These are phyloP conservation scores for Tanacetum coccineum DNA, from an alignment of 129 eudicot species.

Conservation along the genomic window DNA sequence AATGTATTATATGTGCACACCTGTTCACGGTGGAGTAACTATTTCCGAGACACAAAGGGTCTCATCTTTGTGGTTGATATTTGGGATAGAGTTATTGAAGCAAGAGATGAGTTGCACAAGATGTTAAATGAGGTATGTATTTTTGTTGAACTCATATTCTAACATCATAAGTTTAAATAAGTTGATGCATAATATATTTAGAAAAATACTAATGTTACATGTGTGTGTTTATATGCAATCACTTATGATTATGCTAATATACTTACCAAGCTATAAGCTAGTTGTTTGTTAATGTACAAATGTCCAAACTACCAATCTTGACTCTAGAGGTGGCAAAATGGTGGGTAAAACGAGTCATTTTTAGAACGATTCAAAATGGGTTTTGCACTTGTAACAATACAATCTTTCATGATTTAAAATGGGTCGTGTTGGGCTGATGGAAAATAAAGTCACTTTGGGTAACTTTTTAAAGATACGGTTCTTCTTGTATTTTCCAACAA, in stretches of 20 bases:
- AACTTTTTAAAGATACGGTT: conserved; percentile 70
- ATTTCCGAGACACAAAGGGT: conserved; percentile 96
- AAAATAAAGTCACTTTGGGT: too few species aligned
- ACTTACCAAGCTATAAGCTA: neutral
- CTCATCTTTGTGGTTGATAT: conserved; percentile 98
- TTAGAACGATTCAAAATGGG: too few species aligned
- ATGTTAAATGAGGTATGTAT: conserved; percentile 90
- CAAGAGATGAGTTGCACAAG: conserved; percentile 92
- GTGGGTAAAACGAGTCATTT: too few species aligned
- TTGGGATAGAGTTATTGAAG: conserved; percentile 94
- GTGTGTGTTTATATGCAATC: neutral
- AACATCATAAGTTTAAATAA: neutral
- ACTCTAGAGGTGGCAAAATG: too few species aligned
- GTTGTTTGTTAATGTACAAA: neutral
- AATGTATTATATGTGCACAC: conserved; percentile 41
- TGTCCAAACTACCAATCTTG: too few species aligned
- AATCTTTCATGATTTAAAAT: too few species aligned
- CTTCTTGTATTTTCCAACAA: conserved; percentile 98
- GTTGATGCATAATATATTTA: neutral
- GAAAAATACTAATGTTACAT: neutral
- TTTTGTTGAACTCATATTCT: neutral
- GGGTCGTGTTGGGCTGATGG: too few species aligned
- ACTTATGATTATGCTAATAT: neutral
- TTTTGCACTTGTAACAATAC: too few species aligned
- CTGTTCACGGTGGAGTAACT: conserved; percentile 98